Base-by-base conservation (phyloP, 2,329 filamentous ascomycete species). In the Parascedosporium putredinis region DNA sequence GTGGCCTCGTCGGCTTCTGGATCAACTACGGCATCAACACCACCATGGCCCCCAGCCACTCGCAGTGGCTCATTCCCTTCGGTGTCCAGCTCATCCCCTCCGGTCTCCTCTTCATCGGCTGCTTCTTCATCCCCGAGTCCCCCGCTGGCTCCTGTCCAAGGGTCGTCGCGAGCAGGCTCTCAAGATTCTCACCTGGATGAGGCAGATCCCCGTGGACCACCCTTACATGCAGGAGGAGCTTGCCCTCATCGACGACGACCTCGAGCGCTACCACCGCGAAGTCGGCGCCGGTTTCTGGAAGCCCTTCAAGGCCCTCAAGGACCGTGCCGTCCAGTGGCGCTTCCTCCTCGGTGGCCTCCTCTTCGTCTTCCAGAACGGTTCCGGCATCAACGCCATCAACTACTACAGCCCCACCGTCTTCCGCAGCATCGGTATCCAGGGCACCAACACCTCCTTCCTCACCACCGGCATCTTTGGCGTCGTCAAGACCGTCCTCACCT, bases 401-500 rank as follows among this genome's bases (percentile, higher is more conserved):
- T 88, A 88, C 67, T 87, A 53, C 25, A 49, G 44, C 16, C 83
- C 84, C 0, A 83, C 77, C 0, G 76, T 88, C 8, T 87, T 88
- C 71, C 74, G 68, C 54, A 68, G 65, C 42, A 66, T 75, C 46
- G 72, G 72, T 4, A 65, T 74, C 47, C 66, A 62, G 2, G 72
- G 71, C 10, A 70, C 67, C 45, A 69, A 67, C 57, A 68, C 66
- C 0, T 60, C 65, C 33, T 68, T 75, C 54, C 61, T 75, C 25
- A 86, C 84, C 0, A 89, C 85, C 0, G 86, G 86, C 22, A 79
- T 89, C 54, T 89, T 86, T 56, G 86, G 85, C 45, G 80, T 88
- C 1, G 82, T 89, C 59, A 88, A 88, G 71, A 87, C 83, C 0
- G 64, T 74, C 0, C 31, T 50, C 48, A 82, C 0, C 78, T 81